phyloP scores from a whole-genome alignment of 441 rosid genomes.

The Jatropha podagrica region DNA sequence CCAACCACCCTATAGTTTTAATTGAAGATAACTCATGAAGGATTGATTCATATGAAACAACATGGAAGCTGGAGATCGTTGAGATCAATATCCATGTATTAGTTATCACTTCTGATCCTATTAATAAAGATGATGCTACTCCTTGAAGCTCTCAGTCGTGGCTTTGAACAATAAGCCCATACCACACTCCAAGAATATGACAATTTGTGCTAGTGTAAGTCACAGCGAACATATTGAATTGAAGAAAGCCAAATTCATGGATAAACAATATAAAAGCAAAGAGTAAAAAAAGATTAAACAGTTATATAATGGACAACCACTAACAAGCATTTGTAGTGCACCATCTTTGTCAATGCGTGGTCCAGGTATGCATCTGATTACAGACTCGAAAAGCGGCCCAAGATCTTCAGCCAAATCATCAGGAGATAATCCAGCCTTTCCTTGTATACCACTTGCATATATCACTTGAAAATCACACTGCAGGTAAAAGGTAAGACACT shows the following conservation, averaged over 20 bases:
- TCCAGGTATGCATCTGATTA: constrained; percentile 96
- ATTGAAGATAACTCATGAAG: background rate
- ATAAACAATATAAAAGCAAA: constrained; percentile 11
- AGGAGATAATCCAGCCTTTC: constrained; percentile 90
- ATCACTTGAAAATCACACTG: constrained; percentile 99
- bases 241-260: constrained; percentile 17
- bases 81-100: background rate
- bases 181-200: background rate
- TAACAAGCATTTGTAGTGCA: constrained; percentile 98
- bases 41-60: background rate
- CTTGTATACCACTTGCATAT: constrained; percentile 94
- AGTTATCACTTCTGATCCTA: background rate
- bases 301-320: constrained; percentile 43
- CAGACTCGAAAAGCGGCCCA: constrained; percentile 85
- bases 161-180: background rate
- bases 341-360: constrained; percentile 89
- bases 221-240: background rate
- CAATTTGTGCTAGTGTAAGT: background rate
- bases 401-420: constrained; percentile 89
- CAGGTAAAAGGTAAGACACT: constrained; percentile 19
- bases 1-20: background rate
- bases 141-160: too few species aligned
- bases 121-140: too few species aligned
- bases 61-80: background rate
- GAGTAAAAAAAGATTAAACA: constrained; percentile 15